Conservation (phyloP, 2,329 filamentous ascomycete genomes). For the Phaeomoniella chlamydospora region DNA sequence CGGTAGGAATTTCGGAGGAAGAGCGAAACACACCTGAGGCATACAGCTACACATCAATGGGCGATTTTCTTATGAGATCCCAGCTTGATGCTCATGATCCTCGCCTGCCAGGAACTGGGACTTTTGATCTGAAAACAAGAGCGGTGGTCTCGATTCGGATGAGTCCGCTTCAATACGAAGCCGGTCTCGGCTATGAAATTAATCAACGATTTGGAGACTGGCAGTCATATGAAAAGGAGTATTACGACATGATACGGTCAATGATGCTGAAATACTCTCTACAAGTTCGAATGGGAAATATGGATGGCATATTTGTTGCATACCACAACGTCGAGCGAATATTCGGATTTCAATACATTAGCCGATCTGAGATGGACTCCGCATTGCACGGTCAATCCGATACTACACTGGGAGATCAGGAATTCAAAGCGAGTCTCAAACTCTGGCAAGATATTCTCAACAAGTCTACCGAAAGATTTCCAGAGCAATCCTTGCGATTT, state of each 20-base stretch:
- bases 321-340: constrained; percentile 92
- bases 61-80: constrained; percentile 85
- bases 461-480: constrained; percentile 59
- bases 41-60: constrained; percentile 76
- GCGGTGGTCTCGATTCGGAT: constrained; percentile 86
- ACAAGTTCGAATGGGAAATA: constrained; percentile 90
- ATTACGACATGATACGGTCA: constrained; percentile 88
- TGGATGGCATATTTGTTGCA: constrained; percentile 97
- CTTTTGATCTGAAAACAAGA: constrained; percentile 93
- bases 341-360: constrained; percentile 94
- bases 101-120: constrained; percentile 74
- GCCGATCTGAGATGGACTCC: constrained; percentile 73
- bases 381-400: constrained; percentile 68
- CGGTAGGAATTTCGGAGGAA: constrained; percentile 55
- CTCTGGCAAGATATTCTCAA: constrained; percentile 70
- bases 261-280: constrained; percentile 95
- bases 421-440: constrained; percentile 70
- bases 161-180: constrained; percentile 57
- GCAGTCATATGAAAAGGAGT: constrained; percentile 90
- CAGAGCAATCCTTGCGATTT: constrained; percentile 58
- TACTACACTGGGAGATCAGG: constrained; percentile 56
- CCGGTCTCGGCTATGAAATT: constrained; percentile 79
- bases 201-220: constrained; percentile 58
- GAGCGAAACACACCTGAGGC: constrained; percentile 59
- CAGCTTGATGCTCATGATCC: constrained; percentile 84